Evolutionary conservation across 2,329 filamentous ascomycete species (phyloP).

Genomic region (Coniochaeta pulveracea): DNA sequence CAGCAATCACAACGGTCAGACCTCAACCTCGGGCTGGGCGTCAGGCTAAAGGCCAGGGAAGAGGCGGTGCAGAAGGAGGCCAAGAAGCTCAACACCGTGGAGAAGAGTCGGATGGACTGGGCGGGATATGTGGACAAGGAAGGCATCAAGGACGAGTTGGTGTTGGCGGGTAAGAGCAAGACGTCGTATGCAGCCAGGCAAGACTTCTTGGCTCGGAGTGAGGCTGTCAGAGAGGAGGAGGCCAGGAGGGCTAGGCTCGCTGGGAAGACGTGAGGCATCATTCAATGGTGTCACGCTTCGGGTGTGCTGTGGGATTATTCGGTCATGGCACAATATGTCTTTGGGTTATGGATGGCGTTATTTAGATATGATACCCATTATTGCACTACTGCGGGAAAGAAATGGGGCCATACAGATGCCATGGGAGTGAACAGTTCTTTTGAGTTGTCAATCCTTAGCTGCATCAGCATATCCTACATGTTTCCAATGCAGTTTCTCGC

Average conservation of each 20-base stretch:
- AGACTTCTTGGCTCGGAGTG: conserved; percentile 55
- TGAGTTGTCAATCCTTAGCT: too few species aligned
- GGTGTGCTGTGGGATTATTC: neutral
- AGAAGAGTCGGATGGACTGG: conserved; percentile 66
- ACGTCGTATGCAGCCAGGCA: conserved; percentile 50
- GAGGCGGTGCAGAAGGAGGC: conserved; percentile 30
- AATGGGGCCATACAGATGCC: too few species aligned
- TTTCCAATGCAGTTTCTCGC: too few species aligned
- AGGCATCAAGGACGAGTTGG: conserved; percentile 58
- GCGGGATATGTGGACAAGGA: conserved; percentile 61
- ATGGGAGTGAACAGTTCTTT: too few species aligned
- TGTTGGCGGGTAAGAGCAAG: conserved; percentile 53
- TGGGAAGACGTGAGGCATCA: conserved; percentile 15
- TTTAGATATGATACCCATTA: too few species aligned
- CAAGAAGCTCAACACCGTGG: conserved; percentile 58
- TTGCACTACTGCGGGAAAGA: too few species aligned
- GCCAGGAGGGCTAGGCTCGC: conserved; percentile 41
- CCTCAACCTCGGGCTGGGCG: conserved; percentile 44
- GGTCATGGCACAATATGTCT: neutral
- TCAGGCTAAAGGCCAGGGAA: conserved; percentile 34
- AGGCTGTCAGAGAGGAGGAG: conserved; percentile 50
- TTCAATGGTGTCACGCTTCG: neutral
- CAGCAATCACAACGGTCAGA: conserved; percentile 37
- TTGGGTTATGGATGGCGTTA: neutral
- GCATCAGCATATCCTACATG: too few species aligned